phyloP scores from a whole-genome alignment of 1,284 basidiomycete species.

The Fistulinella staudtii region DNA sequence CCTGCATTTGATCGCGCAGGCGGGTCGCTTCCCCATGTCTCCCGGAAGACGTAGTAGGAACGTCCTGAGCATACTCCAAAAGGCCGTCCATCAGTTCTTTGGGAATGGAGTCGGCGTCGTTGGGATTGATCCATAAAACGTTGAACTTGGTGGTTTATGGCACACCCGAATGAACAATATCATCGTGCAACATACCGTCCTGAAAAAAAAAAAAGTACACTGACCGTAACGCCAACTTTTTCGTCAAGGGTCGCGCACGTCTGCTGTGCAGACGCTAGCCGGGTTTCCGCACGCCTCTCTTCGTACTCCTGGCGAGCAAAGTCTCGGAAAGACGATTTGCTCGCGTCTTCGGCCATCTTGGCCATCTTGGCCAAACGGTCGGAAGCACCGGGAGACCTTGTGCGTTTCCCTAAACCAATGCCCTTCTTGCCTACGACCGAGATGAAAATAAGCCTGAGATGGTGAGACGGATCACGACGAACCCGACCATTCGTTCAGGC shows the following conservation, averaged over 20 bases:
- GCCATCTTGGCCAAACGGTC: constrained; percentile 72
- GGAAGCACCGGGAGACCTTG: constrained; percentile 58
- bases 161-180: constrained; percentile 4
- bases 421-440: constrained; percentile 62
- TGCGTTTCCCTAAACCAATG: constrained; percentile 68
- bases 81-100: constrained; percentile 58
- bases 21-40: constrained; percentile 43
- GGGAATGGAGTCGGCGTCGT: constrained; percentile 61
- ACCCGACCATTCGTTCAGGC: constrained; percentile 76
- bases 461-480: constrained; percentile 22
- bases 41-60: constrained; percentile 19
- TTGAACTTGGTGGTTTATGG: constrained; percentile 57
- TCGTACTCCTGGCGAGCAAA: constrained; percentile 68
- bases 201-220: constrained; percentile 14
- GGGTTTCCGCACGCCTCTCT: constrained; percentile 65
- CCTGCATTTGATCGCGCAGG: constrained; percentile 63
- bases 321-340: constrained; percentile 59
- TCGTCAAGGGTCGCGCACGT: constrained; percentile 74
- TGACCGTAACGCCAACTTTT: constrained; percentile 58
- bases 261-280: constrained; percentile 61
- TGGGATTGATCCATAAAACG: constrained; percentile 69
- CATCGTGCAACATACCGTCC: neutral
- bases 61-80: constrained; percentile 36
- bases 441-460: constrained; percentile 5
- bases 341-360: constrained; percentile 58